A percentile compares a stretch with the other conserved stretches of the same genome.
phyloP scores from a whole-genome alignment of 352 stramenopile species.

The Globisporangium spiculum region DNA sequence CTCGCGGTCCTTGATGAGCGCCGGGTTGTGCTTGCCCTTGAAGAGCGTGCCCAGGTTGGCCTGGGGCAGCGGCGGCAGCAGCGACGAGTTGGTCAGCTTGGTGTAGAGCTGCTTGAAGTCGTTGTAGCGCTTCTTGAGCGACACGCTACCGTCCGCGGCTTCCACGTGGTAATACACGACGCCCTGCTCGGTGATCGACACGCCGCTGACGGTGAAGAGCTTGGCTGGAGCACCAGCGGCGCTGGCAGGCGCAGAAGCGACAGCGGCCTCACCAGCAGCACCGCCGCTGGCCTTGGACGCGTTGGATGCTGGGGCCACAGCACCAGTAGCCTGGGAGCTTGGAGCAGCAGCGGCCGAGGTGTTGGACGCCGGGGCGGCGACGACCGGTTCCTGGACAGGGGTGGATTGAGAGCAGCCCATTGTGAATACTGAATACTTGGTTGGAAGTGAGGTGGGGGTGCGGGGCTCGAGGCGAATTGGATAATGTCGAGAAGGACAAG shows the following conservation, averaged over 20 bases:
- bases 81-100: constrained; percentile 27
- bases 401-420: constrained; percentile 83
- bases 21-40: constrained; percentile 57
- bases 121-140: constrained; percentile 74
- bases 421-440: constrained; percentile 19
- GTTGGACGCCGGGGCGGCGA: constrained; percentile 23
- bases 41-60: constrained; percentile 46
- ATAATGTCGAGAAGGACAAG: constrained; percentile 5
- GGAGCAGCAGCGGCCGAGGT: constrained; percentile 8
- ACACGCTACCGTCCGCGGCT: constrained; percentile 26
- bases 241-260: not conserved
- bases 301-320: constrained; percentile 14
- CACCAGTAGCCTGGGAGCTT: constrained; percentile 9
- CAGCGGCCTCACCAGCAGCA: not conserved
- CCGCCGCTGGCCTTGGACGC: not conserved
- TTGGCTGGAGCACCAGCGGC: constrained; percentile 16
- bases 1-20: constrained; percentile 61
- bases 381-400: constrained; percentile 33
- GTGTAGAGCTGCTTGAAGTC: constrained; percentile 78
- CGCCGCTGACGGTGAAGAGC: constrained; percentile 43
- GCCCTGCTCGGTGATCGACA: constrained; percentile 60
- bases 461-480: not conserved
- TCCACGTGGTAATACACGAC: constrained; percentile 75
- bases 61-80: constrained; percentile 51
- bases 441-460: constrained; percentile 12